Evolutionary conservation across 331 rosid genomes (phyloP).

Genomic region (Malus hybrid): DNA sequence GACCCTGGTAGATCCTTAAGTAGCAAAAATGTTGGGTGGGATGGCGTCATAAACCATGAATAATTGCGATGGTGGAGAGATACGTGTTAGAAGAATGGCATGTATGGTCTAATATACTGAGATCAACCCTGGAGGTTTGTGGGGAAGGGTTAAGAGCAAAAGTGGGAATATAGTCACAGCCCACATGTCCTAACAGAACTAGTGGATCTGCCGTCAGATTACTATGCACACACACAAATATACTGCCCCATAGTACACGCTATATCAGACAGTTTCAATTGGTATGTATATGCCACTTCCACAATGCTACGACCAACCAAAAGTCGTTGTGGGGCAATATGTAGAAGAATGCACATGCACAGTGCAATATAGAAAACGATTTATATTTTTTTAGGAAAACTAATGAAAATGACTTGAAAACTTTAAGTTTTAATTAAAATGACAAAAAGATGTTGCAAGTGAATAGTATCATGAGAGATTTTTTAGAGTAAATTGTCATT

Average conservation of each 20-base stretch:
- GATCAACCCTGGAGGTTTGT: no score
- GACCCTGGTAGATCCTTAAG: background rate
- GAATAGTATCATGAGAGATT: no score
- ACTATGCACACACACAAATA: background rate
- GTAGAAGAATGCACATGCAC: no score
- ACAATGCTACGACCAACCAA: background rate
- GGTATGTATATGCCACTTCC: background rate
- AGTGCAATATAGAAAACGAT: no score
- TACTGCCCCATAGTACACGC: background rate
- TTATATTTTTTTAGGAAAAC: no score
- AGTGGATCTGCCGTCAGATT: constrained; percentile 1
- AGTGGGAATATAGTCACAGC: constrained; percentile 31
- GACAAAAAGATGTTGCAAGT: no score
- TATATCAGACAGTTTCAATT: background rate
- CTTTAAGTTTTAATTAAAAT: no score
- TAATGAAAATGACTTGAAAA: no score
- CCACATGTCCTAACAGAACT: constrained; percentile 6
- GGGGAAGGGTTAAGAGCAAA: no score
- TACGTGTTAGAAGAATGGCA: background rate
- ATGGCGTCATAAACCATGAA: constrained; percentile 9
- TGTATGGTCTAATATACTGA: background rate
- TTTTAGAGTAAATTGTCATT: no score
- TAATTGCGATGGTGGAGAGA: constrained; percentile 19
- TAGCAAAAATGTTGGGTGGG: background rate
- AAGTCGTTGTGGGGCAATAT: background rate